Percentiles rank a stretch among this genome's conserved stretches.
These are phyloP conservation scores for Emmonsiellopsis sp. DNA, from an alignment of 2,329 filamentous ascomycete genomes.

Conservation along the genomic window DNA sequence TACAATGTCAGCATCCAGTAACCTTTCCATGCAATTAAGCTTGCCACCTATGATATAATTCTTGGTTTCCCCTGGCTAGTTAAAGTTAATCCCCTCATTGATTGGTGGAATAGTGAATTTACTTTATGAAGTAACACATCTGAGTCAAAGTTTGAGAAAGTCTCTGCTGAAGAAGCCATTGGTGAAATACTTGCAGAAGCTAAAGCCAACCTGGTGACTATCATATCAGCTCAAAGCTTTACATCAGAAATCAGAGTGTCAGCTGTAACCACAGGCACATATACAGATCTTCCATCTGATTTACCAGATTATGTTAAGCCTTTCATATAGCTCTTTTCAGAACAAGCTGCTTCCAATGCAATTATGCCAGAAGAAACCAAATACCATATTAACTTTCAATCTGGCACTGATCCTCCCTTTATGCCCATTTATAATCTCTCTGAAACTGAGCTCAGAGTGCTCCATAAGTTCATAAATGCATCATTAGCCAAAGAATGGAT, in stretches of 20 bases:
- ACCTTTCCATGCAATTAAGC: background rate
- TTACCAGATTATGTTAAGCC: background rate
- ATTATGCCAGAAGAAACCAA: background rate
- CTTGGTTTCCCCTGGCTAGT: background rate
- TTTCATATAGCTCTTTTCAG: background rate
- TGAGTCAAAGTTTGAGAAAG: background rate
- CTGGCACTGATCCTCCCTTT: background rate
- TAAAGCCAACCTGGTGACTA: background rate
- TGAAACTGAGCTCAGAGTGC: background rate
- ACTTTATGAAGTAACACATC: background rate
- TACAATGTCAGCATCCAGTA: background rate
- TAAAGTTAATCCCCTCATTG: background rate
- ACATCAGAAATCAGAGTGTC: background rate
- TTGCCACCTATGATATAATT: background rate
- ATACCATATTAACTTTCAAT: background rate
- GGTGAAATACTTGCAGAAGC: background rate
- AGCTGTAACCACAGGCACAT: background rate
- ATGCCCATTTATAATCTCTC: background rate
- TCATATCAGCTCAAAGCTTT: background rate
- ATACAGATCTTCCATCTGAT: background rate
- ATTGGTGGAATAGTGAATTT: background rate
- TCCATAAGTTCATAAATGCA: background rate
- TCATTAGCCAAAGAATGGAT: background rate
- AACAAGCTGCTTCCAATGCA: background rate
- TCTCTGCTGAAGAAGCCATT: background rate